phyloP scores from a whole-genome alignment of 176 grass and related monocot genomes.

The Cymbopogon citratus region DNA sequence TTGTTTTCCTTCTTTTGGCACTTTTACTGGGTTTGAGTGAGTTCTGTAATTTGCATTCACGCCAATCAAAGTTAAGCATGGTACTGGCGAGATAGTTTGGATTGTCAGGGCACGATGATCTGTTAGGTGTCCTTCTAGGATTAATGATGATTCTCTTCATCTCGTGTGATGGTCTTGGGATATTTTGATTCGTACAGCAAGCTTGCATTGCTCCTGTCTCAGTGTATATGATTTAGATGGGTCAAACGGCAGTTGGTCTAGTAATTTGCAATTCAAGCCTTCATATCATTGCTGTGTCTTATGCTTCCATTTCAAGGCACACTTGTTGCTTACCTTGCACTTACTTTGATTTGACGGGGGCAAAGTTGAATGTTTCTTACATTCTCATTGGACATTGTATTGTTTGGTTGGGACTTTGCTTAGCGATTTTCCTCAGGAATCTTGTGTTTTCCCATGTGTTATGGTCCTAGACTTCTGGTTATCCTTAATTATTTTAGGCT shows the following conservation, averaged over 20 bases:
- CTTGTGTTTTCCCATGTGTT: background rate
- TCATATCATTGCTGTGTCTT: background rate
- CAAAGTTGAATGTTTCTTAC: background rate
- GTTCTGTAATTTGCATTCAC: constrained; percentile 17
- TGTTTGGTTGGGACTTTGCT: constrained; percentile 11
- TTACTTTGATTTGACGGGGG: background rate
- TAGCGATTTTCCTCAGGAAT: background rate
- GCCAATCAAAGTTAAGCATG: constrained; percentile 7
- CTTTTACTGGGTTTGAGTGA: constrained; percentile 16
- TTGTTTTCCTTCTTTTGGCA: background rate
- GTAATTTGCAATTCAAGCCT: constrained; percentile 2
- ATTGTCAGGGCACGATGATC: background rate
- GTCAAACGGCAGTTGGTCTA: background rate
- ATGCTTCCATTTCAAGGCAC: background rate
- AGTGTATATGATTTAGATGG: background rate
- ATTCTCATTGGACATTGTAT: background rate
- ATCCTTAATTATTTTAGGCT: background rate
- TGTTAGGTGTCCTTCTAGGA: background rate
- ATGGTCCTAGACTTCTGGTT: background rate
- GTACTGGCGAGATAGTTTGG: background rate
- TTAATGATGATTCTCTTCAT: background rate
- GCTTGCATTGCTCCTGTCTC: background rate
- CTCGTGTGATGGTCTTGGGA: background rate
- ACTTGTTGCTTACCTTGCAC: background rate
- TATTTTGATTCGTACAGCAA: background rate